Percentiles rank a stretch among this genome's conserved stretches.
These are phyloP conservation scores for Notholithocarpus densiflorus DNA, from an alignment of 306 rosid genomes.

Conservation along the genomic window DNA sequence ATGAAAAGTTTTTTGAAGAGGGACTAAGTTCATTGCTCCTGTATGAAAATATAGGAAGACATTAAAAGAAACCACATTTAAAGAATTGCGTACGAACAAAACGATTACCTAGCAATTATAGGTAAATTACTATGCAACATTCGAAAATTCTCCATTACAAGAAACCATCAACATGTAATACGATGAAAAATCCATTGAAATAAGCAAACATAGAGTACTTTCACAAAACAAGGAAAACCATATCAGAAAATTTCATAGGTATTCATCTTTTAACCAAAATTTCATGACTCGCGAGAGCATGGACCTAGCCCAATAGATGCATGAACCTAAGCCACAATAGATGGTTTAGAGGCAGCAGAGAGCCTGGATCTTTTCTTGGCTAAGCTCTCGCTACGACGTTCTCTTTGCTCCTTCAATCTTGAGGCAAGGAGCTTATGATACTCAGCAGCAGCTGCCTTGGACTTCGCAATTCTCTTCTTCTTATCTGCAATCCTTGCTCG, in stretches of 20 bases:
- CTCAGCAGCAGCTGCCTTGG: conserved; percentile 56
- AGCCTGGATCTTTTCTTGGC: conserved; percentile 68
- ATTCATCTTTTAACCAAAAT: conserved; percentile 16
- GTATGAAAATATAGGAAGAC: too few species aligned
- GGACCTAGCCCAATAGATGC: not conserved
- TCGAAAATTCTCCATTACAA: not conserved
- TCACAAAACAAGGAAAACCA: not conserved
- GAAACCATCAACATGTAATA: not conserved
- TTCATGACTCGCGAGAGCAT: not conserved
- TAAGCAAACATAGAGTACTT: conserved; percentile 2
- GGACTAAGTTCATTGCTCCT: too few species aligned
- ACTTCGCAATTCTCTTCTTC: conserved; percentile 57
- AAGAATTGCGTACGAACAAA: too few species aligned
- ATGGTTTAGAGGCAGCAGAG: conserved; percentile 55
- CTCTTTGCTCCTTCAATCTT: conserved; percentile 66
- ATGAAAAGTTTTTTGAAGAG: too few species aligned
- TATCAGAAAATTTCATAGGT: not conserved
- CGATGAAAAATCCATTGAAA: conserved; percentile 3
- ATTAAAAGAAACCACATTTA: too few species aligned
- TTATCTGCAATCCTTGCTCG: conserved; percentile 52
- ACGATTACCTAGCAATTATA: not conserved
- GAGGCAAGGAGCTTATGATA: conserved; percentile 61
- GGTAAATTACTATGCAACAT: not conserved
- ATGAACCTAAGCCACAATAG: conserved; percentile 31
- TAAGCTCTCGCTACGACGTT: conserved; percentile 58